Evolutionary conservation across 306 rosid species (phyloP), one percentile per base, ranked within the genome.

Genomic region (Vigna nakashimae): DNA sequence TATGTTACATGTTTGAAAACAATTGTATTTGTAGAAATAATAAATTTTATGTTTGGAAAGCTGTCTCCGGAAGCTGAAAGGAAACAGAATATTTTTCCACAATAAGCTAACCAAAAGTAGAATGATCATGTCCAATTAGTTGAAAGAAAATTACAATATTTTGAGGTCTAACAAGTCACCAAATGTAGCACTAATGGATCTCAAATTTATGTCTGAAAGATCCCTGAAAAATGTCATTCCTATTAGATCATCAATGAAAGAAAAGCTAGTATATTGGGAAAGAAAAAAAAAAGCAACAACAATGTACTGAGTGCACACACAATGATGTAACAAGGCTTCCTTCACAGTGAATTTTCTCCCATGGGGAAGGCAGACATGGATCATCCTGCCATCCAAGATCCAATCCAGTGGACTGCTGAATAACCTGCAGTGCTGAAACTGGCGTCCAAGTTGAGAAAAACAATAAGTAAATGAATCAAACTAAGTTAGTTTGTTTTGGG

Each of bases 381-480:
- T 94, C 98, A 81, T 91, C 98, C 82, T 90, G 87, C 98, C 98
- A 94, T 64, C 91, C 97, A 17, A 92, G 85, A 77, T 92, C 94
- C 79, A 89, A 84, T 30, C 97, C 97, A 53, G 85, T 87, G 38
- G 95, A 90, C 65, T 90, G 95, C 52, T 92, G 93, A 82, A 94
- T 90, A 79, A 92, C 92, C 69, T 87, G 88, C 63, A 94, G 85
- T 72, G 98, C 98, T 50, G 97, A 94, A 67, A 92, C 98, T 94
- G 93, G 78, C 71, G 84, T n/a, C 75, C 59, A 76, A 80, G 51
- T 82, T 59, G 42, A n/a, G 12, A 9, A 69, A 67, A 45, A 55
- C 20, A 68, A 73, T 10, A 10, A 70, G 65, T 76, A 20, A 69
- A 20, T 45, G 10, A 58, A 73, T 60, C 53, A 55, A 87, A 80